Evolutionary conservation across 768 basidiomycete species (phyloP).

Genomic region (Phallus indusiatus): DNA sequence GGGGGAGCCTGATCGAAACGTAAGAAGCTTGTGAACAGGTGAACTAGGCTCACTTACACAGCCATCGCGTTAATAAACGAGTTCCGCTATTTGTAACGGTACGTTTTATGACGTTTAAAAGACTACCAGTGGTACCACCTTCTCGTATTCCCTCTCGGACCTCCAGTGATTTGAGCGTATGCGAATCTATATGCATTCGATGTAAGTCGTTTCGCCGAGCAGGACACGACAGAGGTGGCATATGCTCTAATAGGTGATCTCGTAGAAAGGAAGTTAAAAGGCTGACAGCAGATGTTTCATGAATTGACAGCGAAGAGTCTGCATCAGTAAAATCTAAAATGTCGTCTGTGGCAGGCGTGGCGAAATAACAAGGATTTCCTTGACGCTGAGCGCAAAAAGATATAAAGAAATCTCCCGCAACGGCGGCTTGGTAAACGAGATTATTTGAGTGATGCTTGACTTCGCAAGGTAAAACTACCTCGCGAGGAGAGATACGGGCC

Average conservation of each 20-base stretch:
- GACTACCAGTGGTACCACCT: slow-evolving; percentile 62
- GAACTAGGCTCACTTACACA: slow-evolving; percentile 44
- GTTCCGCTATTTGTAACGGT: slow-evolving; percentile 73
- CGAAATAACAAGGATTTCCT: slow-evolving; percentile 7
- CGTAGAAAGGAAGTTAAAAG: slow-evolving; percentile 59
- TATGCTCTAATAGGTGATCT: slow-evolving; percentile 64
- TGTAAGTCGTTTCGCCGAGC: slow-evolving; percentile 41
- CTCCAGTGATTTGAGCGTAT: slow-evolving; percentile 84
- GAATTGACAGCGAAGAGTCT: slow-evolving; percentile 17
- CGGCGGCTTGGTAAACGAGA: slow-evolving; percentile 39
- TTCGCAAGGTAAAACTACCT: slow-evolving; percentile 57
- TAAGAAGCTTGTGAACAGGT: slow-evolving; percentile 1
- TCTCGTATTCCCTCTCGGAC: slow-evolving; percentile 68
- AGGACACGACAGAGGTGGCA: slow-evolving; percentile 55
- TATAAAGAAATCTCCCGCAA: slow-evolving; percentile 45
- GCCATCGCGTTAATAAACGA: slow-evolving; percentile 62
- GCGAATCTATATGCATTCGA: slow-evolving; percentile 84
- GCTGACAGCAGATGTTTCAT: slow-evolving; percentile 48
- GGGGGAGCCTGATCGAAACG: slow-evolving; percentile 57
- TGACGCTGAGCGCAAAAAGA: slow-evolving; percentile 32
- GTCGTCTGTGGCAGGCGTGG: slow-evolving; percentile 1
- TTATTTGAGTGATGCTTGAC: slow-evolving; percentile 30
- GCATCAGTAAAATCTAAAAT: neutral
- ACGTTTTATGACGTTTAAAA: slow-evolving; percentile 65
- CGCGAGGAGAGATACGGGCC: slow-evolving; percentile 68